These are phyloP conservation scores for Apiotrichum sp. DNA, from an alignment of 1,284 basidiomycete genomes.

Conservation along the genomic window DNA sequence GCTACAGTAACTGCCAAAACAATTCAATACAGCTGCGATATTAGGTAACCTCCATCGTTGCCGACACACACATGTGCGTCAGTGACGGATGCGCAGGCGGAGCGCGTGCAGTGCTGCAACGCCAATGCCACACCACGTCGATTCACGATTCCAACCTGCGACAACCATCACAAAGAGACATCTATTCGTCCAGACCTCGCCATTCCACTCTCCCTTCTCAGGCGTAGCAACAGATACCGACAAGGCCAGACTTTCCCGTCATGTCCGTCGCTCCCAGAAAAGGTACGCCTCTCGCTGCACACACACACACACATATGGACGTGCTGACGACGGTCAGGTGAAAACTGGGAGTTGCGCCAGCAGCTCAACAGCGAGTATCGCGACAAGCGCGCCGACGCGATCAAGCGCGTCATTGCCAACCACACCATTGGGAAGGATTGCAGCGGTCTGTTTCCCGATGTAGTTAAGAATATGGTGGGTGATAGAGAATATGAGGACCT, in stretches of 20 bases:
- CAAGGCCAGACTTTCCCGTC: background rate
- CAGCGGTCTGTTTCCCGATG: slow-evolving; percentile 92
- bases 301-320: background rate
- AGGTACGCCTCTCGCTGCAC: slow-evolving; percentile 12
- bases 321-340: slow-evolving; percentile 52
- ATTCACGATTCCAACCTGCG: background rate
- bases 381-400: slow-evolving; percentile 95
- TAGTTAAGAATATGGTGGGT: slow-evolving; percentile 88
- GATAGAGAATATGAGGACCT: background rate
- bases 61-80: too few species aligned
- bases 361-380: slow-evolving; percentile 94
- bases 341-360: slow-evolving; percentile 89
- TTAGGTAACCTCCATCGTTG: too few species aligned
- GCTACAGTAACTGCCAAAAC: too few species aligned
- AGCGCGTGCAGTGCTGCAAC: background rate
- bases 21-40: too few species aligned
- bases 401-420: slow-evolving; percentile 91
- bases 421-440: slow-evolving; percentile 98
- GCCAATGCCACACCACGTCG: background rate
- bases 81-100: too few species aligned
- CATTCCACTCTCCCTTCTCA: too few species aligned
- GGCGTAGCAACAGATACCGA: too few species aligned
- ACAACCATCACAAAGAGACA: too few species aligned
- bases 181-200: background rate
- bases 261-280: slow-evolving; percentile 32